Percentiles rank a stretch among this genome's conserved stretches.
Evolutionary conservation across 257 asterid genomes (phyloP).

Genomic region (Osmanthus fragrans): DNA sequence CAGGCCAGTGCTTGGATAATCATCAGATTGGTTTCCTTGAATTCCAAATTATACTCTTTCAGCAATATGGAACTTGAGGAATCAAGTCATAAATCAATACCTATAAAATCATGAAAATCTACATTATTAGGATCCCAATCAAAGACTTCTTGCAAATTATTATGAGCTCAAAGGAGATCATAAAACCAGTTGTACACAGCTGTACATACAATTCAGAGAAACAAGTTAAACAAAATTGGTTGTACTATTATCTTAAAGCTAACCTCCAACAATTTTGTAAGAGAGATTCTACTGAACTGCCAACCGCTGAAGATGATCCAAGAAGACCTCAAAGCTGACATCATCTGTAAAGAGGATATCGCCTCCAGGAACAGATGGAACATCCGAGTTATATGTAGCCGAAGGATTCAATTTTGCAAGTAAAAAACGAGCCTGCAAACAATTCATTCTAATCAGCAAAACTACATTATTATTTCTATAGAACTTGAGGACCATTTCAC

Average conservation of each 20-base stretch:
- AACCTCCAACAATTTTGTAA: constrained; percentile 42
- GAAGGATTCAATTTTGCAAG: constrained; percentile 98
- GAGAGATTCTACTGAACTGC: constrained; percentile 70
- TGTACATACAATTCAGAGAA: constrained; percentile 45
- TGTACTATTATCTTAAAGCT: constrained; percentile 34
- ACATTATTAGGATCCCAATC: constrained; percentile 23
- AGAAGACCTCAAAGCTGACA: constrained; percentile 95
- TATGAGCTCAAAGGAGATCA: constrained; percentile 18
- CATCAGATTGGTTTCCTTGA: too few relatives aligned
- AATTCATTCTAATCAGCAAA: neutral
- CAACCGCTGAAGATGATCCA: constrained; percentile 96
- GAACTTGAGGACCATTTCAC: constrained; percentile 13
- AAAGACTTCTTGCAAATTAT: constrained; percentile 14
- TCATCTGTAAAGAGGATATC: constrained; percentile 93
- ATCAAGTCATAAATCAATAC: constrained; percentile 10
- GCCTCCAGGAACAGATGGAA: constrained; percentile 68
- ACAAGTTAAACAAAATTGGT: constrained; percentile 45
- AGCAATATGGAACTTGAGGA: constrained; percentile 1
- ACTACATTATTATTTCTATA: constrained; percentile 2
- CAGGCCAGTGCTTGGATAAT: too few relatives aligned
- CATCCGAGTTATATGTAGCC: constrained; percentile 81
- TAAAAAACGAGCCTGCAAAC: constrained; percentile 89
- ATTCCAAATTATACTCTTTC: too few relatives aligned
- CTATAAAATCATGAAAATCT: constrained; percentile 6
- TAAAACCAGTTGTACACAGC: constrained; percentile 24